These are phyloP conservation scores for Botryobasidium botryosum DNA, from an alignment of 768 basidiomycete genomes.

Conservation along the genomic window DNA sequence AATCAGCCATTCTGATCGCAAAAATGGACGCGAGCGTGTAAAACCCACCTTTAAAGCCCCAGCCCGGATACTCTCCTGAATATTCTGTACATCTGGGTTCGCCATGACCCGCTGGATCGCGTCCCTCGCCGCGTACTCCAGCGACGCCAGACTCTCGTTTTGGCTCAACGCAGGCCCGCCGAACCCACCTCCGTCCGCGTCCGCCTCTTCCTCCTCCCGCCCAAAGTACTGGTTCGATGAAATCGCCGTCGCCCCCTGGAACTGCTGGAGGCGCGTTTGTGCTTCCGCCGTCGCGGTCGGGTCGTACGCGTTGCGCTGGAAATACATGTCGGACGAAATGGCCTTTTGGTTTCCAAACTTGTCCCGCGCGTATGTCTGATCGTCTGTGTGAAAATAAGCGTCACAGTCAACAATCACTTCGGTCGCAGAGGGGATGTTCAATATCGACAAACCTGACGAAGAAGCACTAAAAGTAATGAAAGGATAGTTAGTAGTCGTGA, in stretches of 20 bases:
- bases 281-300: slow-evolving; percentile 54
- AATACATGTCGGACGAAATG: slow-evolving; percentile 97
- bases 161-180: too few relatives aligned
- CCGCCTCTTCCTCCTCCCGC: slow-evolving; percentile 48
- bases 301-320: slow-evolving; percentile 80
- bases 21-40: neutral
- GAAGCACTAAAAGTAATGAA: too few relatives aligned
- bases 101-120: slow-evolving; percentile 54
- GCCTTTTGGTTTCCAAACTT: slow-evolving; percentile 87
- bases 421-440: too few relatives aligned
- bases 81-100: slow-evolving; percentile 78
- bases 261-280: slow-evolving; percentile 59
- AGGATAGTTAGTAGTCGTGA: too few relatives aligned
- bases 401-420: too few relatives aligned
- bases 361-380: slow-evolving; percentile 67
- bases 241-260: slow-evolving; percentile 85
- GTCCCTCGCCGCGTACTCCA: slow-evolving; percentile 56
- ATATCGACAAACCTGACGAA: too few relatives aligned
- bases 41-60: slow-evolving; percentile 65
- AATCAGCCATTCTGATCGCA: slow-evolving; percentile 1
- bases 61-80: slow-evolving; percentile 57
- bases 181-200: slow-evolving; percentile 44
- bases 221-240: slow-evolving; percentile 96
- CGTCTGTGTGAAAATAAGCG: too few relatives aligned
- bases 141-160: slow-evolving; percentile 31